phyloP scores from a whole-genome alignment of 768 basidiomycete species.

The Cystobasidium onofrii region DNA sequence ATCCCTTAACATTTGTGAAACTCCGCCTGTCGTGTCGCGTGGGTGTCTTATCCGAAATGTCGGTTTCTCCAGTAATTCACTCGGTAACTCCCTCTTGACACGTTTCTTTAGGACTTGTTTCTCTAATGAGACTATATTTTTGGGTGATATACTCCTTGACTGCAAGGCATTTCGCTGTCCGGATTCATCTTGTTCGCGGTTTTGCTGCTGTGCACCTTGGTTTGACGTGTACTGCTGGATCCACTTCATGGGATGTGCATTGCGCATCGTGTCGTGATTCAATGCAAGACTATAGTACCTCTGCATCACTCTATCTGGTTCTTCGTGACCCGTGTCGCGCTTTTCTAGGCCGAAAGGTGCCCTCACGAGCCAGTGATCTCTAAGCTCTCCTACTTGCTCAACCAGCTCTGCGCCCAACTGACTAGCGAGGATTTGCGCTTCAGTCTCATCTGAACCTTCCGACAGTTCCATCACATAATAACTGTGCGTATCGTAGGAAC shows the following conservation, averaged over 20 bases:
- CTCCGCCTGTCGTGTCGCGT: conserved; percentile 3
- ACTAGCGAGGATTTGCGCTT: conserved; percentile 52
- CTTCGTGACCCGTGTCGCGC: conserved; percentile 47
- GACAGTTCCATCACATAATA: conserved; percentile 58
- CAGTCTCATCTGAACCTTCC: not conserved
- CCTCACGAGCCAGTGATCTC: conserved; percentile 74
- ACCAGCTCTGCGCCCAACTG: conserved; percentile 73
- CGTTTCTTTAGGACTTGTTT: conserved; percentile 44
- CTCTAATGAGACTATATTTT: conserved; percentile 39
- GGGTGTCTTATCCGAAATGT: conserved; percentile 10
- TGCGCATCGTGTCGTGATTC: not conserved
- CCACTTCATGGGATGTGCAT: not conserved
- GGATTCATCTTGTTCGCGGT: not conserved
- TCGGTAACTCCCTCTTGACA: conserved; percentile 43
- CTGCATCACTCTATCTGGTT: conserved; percentile 47
- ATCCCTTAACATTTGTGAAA: conserved; percentile 20
- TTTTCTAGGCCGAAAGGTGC: conserved; percentile 44
- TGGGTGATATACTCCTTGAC: conserved; percentile 7
- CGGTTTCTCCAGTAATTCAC: conserved; percentile 26
- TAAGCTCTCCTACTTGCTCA: conserved; percentile 75
- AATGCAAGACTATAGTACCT: not conserved
- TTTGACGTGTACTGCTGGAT: not conserved
- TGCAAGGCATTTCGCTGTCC: not conserved
- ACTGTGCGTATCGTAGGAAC: conserved; percentile 51
- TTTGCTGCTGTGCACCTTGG: not conserved